Conservation (phyloP, 2,329 filamentous ascomycete species). For the Bipolaris bicolor region DNA sequence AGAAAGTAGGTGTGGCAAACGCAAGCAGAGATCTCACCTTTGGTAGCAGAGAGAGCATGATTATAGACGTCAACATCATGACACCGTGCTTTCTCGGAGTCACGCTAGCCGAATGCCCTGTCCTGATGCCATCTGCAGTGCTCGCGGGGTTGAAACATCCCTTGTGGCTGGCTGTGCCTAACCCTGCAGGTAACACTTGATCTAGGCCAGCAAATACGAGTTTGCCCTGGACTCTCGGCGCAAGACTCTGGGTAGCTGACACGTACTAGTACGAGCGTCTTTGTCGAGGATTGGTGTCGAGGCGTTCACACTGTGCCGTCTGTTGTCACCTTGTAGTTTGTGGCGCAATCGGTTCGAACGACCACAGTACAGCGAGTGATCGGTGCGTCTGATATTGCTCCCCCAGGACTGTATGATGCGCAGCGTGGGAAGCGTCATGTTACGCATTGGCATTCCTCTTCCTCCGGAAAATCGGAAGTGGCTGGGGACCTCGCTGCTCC, state of each 20-base stretch:
- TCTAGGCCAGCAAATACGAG: constrained; percentile 9
- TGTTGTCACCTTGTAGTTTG: constrained; percentile 5
- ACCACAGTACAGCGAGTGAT: constrained; percentile 2
- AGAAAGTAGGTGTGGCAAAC: constrained; percentile 10
- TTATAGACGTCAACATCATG: constrained; percentile 12
- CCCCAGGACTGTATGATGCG: constrained; percentile 10
- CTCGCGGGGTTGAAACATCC: constrained; percentile 13
- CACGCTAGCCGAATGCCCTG: constrained; percentile 14
- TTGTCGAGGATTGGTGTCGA: not conserved
- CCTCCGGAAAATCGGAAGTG: not conserved
- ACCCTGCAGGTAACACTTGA: constrained; percentile 9
- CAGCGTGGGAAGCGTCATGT: not conserved
- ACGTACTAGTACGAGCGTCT: not conserved
- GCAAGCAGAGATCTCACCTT: constrained; percentile 3
- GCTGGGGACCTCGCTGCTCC: constrained; percentile 3
- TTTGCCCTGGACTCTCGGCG: constrained; percentile 1
- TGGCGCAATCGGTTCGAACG: constrained; percentile 7
- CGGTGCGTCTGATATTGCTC: not conserved
- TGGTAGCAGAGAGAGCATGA: constrained; percentile 4
- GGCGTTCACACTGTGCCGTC: not conserved
- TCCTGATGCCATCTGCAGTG: constrained; percentile 9
- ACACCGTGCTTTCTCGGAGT: constrained; percentile 13
- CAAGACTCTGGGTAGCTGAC: not conserved
- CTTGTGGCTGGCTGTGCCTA: constrained; percentile 13
- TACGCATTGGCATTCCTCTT: constrained; percentile 10